Evolutionary conservation across 2,329 filamentous ascomycete genomes (phyloP).

Genomic region (Aureobasidium sp.): DNA sequence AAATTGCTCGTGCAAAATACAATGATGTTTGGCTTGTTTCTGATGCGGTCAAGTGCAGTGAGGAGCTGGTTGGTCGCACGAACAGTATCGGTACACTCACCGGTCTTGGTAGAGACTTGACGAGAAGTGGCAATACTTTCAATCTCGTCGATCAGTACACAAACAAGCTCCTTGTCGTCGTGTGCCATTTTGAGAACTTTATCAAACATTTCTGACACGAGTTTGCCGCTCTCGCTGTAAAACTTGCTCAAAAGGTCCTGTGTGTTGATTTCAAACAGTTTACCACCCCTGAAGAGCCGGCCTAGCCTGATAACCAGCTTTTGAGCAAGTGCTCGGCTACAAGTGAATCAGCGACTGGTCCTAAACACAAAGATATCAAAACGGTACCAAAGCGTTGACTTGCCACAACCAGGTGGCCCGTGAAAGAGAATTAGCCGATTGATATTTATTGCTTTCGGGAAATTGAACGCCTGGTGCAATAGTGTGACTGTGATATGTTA

Average conservation of each 20-base stretch:
- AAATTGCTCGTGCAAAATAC: slow-evolving; percentile 59
- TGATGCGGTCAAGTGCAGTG: slow-evolving; percentile 52
- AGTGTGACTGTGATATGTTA: slow-evolving; percentile 33
- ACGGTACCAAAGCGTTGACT: slow-evolving; percentile 45
- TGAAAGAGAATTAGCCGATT: slow-evolving; percentile 49
- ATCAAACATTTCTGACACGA: slow-evolving; percentile 48
- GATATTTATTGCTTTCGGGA: slow-evolving; percentile 45
- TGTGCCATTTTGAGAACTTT: slow-evolving; percentile 40
- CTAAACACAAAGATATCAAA: not conserved
- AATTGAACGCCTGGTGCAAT: slow-evolving; percentile 39
- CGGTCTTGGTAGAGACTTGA: slow-evolving; percentile 30
- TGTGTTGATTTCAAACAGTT: slow-evolving; percentile 52
- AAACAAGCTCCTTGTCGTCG: slow-evolving; percentile 46
- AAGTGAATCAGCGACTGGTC: not conserved
- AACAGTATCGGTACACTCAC: slow-evolving; percentile 15
- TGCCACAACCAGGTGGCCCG: slow-evolving; percentile 50
- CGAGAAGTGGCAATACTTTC: slow-evolving; percentile 54
- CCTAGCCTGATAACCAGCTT: slow-evolving; percentile 54
- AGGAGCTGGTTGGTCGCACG: slow-evolving; percentile 56
- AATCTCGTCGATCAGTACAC: slow-evolving; percentile 57
- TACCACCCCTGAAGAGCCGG: slow-evolving; percentile 37
- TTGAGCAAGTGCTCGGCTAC: slow-evolving; percentile 53
- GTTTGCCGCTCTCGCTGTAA: slow-evolving; percentile 53
- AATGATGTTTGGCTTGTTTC: slow-evolving; percentile 48
- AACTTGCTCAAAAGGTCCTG: slow-evolving; percentile 52